Evolutionary conservation across 768 basidiomycete species (phyloP), one percentile per base, ranked within the genome.

Genomic region (Rhodotorula paludigena): DNA sequence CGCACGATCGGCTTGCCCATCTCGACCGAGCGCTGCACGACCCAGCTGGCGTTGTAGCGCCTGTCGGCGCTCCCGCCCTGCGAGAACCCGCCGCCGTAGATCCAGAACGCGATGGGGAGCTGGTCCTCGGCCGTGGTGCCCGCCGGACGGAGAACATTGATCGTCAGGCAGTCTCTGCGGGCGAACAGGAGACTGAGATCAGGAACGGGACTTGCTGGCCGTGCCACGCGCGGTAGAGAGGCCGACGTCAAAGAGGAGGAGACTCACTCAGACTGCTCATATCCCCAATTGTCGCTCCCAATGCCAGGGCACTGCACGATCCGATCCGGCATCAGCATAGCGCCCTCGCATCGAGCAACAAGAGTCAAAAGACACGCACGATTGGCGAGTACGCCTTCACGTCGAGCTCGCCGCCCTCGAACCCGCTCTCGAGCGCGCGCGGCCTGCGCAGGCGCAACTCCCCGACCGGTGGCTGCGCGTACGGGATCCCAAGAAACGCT

Each of bases 401-500:
- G 7, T 48, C 36, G 45, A 35, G 38, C 5, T 15, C 18, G 23
- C 57, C 57, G n/a, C 39, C 53, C 5, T 54, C 45, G 59, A 66
- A 71, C 2, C 30, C 36, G 16, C 32, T 51, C 25, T 77, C 77
- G 62, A 85, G 80, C 5, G 79, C 74, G 1, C 82, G 78, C 5
- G 86, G 85, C 1, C 83, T 81, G 66, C 82, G 83, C 77, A 87
- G 86, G 5, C 86, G 82, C 51, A 86, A 79, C 12, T 74, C 47
- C 3, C 85, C 85, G 1, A 84, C 70, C 0, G 86, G 86, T 3
- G 85, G 80, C 66, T 82, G 77, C 8, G 84, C 86, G 63, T 80
- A 88, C 1, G 83, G 86, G 41, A 88, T 82, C 5, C 85, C 86
- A 20, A 86, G 79, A 82, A 85, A 87, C 7, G 74, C 80, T 72